These are phyloP conservation scores for Gossypium lobatum DNA, from an alignment of 441 rosid species.

Conservation along the genomic window DNA sequence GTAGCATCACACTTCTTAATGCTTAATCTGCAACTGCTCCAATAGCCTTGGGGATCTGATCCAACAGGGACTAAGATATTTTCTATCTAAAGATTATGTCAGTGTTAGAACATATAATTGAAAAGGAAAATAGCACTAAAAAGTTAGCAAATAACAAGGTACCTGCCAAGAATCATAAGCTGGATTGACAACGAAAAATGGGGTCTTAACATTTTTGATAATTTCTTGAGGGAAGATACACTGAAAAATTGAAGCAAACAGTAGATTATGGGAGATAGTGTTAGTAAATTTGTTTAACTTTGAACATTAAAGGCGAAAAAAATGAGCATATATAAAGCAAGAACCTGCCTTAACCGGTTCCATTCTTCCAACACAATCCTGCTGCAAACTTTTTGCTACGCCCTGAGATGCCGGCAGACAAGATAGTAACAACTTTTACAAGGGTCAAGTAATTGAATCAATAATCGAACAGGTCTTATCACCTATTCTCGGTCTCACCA, in stretches of 20 bases:
- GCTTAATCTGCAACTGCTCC: conserved; percentile 66
- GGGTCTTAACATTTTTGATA: conserved; percentile 47
- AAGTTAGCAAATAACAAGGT: conserved; percentile 7
- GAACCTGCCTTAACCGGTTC: conserved; percentile 52
- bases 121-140: conserved; percentile 1
- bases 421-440: background rate
- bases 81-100: conserved; percentile 49
- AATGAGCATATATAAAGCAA: background rate
- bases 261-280: conserved; percentile 1
- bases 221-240: conserved; percentile 76
- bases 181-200: conserved; percentile 69
- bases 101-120: conserved; percentile 19
- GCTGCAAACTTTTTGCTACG: conserved; percentile 52
- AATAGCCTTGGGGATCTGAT: conserved; percentile 49
- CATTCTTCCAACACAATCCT: conserved; percentile 44
- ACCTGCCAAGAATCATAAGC: conserved; percentile 98
- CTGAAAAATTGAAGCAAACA: conserved; percentile 35
- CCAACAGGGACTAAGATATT: conserved; percentile 61
- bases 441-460: background rate
- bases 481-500: too few relatives aligned
- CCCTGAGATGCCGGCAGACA: conserved; percentile 40
- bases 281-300: background rate
- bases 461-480: too few relatives aligned
- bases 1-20: conserved; percentile 48
- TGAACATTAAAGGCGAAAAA: conserved; percentile 11